A percentile compares a stretch with the other conserved stretches of the same genome.
These are phyloP conservation scores for Cryptosporidium baileyi DNA, from an alignment of 169 alveolate genomes.

Conservation along the genomic window DNA sequence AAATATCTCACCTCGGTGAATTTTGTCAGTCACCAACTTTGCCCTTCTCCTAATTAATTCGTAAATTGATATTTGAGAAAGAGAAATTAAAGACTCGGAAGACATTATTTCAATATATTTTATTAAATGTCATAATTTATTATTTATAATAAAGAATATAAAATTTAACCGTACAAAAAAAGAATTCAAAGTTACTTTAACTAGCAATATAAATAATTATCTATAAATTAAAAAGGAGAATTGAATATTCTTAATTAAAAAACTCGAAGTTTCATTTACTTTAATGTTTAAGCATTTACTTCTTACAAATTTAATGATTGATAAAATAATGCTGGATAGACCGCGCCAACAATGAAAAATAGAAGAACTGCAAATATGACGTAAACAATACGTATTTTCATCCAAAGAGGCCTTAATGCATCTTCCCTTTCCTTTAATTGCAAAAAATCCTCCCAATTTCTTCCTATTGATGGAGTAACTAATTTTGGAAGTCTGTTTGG, in stretches of 20 bases:
- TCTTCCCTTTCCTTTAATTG: slow-evolving; percentile 54
- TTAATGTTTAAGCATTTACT: background rate
- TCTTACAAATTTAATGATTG: slow-evolving; percentile 2
- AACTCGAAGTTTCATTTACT: background rate
- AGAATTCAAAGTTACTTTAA: too few relatives aligned
- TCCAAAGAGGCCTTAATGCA: slow-evolving; percentile 39
- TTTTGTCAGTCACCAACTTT: too few relatives aligned
- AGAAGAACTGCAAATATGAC: slow-evolving; percentile 10
- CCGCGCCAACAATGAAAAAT: slow-evolving; percentile 56
- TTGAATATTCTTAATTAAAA: too few relatives aligned
- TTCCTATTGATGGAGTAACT: slow-evolving; percentile 86
- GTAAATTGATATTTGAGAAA: slow-evolving; percentile 20
- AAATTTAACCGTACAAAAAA: too few relatives aligned
- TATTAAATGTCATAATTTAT: background rate
- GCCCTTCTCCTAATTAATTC: background rate
- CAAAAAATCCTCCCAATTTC: slow-evolving; percentile 89
- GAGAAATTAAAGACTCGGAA: background rate
- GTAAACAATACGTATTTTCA: slow-evolving; percentile 34
- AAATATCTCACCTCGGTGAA: too few relatives aligned
- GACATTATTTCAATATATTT: background rate
- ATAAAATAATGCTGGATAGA: slow-evolving; percentile 63
- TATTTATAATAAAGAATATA: too few relatives aligned
- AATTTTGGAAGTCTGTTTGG: slow-evolving; percentile 90
- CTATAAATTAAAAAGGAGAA: too few relatives aligned
- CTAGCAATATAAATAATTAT: too few relatives aligned